phyloP scores from a whole-genome alignment of 75 land plant species.

The Sequoia sempervirens region DNA sequence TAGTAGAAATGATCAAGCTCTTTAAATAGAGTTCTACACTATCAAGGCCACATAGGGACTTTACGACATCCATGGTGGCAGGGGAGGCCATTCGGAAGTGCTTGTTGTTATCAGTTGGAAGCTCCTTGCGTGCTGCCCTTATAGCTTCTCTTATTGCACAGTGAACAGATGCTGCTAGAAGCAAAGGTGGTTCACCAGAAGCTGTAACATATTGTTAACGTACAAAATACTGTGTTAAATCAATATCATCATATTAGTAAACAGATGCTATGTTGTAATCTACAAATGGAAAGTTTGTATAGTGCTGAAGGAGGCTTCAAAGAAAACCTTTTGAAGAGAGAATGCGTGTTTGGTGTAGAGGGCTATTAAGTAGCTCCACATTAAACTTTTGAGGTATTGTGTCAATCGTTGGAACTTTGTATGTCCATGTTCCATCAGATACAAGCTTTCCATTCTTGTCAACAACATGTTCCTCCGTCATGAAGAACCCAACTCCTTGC shows the following conservation, averaged over 20 bases:
- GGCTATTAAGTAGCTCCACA: slow-evolving; percentile 76
- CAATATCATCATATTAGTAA: neutral
- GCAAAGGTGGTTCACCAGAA: slow-evolving; percentile 47
- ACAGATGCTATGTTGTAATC: neutral
- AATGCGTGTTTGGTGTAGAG: slow-evolving; percentile 61
- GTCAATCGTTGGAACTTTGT: slow-evolving; percentile 87
- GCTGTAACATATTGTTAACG: slow-evolving; percentile 12
- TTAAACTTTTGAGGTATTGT: slow-evolving; percentile 73
- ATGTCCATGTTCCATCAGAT: slow-evolving; percentile 85
- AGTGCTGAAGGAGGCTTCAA: neutral
- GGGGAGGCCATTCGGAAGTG: slow-evolving; percentile 13
- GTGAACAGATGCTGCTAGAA: slow-evolving; percentile 40
- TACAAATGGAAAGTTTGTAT: neutral
- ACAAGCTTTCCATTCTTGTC: slow-evolving; percentile 50
- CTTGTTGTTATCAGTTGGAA: neutral
- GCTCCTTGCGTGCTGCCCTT: slow-evolving; percentile 29
- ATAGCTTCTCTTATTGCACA: slow-evolving; percentile 40
- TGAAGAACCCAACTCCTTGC: slow-evolving; percentile 86
- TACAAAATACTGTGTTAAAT: neutral
- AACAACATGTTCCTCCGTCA: slow-evolving; percentile 57
- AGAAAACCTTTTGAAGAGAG: slow-evolving; percentile 86
- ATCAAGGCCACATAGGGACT: slow-evolving; percentile 7
- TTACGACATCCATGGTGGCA: slow-evolving; percentile 16
- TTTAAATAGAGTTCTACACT: slow-evolving; percentile 2
- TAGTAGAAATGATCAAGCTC: neutral